These are phyloP conservation scores for Camelina neglecta DNA, from an alignment of 345 rosid species.

Conservation along the genomic window DNA sequence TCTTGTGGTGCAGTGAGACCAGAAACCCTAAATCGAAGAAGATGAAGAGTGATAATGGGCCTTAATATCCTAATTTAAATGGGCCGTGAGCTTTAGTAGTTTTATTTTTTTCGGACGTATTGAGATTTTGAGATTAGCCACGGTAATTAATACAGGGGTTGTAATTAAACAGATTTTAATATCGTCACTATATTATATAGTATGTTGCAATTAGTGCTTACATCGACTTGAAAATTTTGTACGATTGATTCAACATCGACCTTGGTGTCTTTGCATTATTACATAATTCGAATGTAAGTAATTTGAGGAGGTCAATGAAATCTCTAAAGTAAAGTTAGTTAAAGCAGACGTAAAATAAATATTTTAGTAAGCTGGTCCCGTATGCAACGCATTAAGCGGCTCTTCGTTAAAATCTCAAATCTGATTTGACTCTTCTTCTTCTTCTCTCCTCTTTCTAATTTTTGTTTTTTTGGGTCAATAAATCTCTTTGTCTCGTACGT, in stretches of 20 bases:
- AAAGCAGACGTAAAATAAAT: not conserved
- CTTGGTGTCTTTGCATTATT: not conserved
- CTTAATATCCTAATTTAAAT: not conserved
- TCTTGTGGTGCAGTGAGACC: not conserved
- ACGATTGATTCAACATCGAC: not conserved
- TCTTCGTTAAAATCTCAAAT: constrained; percentile 2
- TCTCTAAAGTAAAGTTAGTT: not conserved
- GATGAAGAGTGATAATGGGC: not conserved
- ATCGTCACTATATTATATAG: too few species aligned
- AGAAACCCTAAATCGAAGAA: not conserved
- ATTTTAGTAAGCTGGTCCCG: not conserved
- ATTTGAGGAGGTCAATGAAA: not conserved
- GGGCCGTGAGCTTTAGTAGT: not conserved
- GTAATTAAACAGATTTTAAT: too few species aligned
- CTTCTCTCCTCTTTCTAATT: not conserved
- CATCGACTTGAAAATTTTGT: not conserved
- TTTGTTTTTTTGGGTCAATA: not conserved
- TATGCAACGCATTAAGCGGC: constrained; percentile 3
- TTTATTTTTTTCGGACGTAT: not conserved
- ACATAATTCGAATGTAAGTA: too few species aligned
- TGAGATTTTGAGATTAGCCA: too few species aligned
- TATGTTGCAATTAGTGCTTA: not conserved
- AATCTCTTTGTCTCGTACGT: constrained; percentile 15
- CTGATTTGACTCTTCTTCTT: not conserved
- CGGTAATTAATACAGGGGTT: not conserved